Evolutionary conservation across 768 basidiomycete species (phyloP).

Genomic region (Hygrocybe punicea): DNA sequence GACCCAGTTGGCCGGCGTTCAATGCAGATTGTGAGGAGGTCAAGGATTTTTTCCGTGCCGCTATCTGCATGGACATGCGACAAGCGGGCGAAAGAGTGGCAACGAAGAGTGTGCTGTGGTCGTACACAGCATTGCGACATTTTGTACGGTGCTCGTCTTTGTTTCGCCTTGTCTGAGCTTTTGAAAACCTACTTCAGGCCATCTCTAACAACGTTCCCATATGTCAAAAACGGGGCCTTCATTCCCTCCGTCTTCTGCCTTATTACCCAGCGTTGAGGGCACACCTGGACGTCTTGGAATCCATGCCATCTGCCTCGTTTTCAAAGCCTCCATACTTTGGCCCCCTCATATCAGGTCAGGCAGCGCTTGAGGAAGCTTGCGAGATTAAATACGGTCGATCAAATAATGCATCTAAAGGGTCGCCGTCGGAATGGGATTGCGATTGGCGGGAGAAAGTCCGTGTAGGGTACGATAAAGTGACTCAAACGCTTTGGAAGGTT

Average conservation of each 20-base stretch:
- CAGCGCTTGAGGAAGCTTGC: constrained; percentile 64
- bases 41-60: constrained; percentile 69
- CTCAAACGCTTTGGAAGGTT: constrained; percentile 66
- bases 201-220: constrained; percentile 67
- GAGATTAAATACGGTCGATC: constrained; percentile 49
- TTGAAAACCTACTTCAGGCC: constrained; percentile 43
- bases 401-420: constrained; percentile 32
- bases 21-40: constrained; percentile 68
- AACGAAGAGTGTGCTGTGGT: constrained; percentile 77
- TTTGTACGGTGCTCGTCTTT: constrained; percentile 50
- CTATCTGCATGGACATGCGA: constrained; percentile 72
- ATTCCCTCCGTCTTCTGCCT: constrained; percentile 63
- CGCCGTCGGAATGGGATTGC: constrained; percentile 45
- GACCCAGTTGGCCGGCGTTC: constrained; percentile 65
- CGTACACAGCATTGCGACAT: constrained; percentile 71
- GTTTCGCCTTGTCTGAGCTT: neutral
- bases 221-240: constrained; percentile 61
- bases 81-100: constrained; percentile 76
- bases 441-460: constrained; percentile 61
- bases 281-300: constrained; percentile 60
- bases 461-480: constrained; percentile 60
- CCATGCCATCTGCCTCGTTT: constrained; percentile 54
- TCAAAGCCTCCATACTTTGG: constrained; percentile 66
- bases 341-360: constrained; percentile 54
- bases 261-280: constrained; percentile 56